phyloP scores from a whole-genome alignment of 495 filamentous ascomycete genomes.

The Penicillium cataractarum region DNA sequence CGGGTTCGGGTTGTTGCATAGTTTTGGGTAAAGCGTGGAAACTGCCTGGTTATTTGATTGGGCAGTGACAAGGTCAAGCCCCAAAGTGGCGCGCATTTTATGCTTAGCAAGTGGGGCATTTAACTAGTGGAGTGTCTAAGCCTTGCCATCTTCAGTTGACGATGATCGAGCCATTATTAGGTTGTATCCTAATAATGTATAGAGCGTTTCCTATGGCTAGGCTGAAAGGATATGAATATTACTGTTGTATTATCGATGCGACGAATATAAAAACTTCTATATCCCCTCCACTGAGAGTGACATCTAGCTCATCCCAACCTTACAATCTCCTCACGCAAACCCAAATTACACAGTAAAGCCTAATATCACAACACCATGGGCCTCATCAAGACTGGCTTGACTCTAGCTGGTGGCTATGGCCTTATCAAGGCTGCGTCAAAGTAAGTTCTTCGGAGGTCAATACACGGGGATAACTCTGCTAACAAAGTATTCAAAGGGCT shows the following conservation, averaged over 20 bases:
- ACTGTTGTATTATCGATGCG: neutral
- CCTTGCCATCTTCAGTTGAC: neutral
- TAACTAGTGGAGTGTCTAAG: neutral
- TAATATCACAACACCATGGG: too few species aligned
- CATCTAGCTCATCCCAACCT: neutral
- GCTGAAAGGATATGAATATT: too few species aligned
- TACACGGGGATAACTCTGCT: neutral
- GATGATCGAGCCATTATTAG: neutral
- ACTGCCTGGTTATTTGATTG: neutral
- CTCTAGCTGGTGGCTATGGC: conserved; percentile 15
- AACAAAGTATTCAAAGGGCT: conserved; percentile 10
- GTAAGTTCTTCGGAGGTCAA: conserved; percentile 3
- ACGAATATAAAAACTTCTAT: neutral
- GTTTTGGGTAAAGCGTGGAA: conserved; percentile 19
- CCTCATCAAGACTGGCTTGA: conserved; percentile 25
- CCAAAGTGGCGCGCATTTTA: neutral
- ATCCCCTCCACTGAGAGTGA: neutral
- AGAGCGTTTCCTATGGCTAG: too few species aligned
- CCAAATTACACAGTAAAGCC: neutral
- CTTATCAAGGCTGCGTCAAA: conserved; percentile 24
- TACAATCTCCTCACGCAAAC: neutral
- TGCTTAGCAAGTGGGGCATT: neutral
- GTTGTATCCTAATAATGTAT: neutral
- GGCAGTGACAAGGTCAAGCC: neutral
- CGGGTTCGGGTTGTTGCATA: conserved; percentile 21